phyloP scores from a whole-genome alignment of 1,284 basidiomycete species.

The Singerocomus inundabilis region DNA sequence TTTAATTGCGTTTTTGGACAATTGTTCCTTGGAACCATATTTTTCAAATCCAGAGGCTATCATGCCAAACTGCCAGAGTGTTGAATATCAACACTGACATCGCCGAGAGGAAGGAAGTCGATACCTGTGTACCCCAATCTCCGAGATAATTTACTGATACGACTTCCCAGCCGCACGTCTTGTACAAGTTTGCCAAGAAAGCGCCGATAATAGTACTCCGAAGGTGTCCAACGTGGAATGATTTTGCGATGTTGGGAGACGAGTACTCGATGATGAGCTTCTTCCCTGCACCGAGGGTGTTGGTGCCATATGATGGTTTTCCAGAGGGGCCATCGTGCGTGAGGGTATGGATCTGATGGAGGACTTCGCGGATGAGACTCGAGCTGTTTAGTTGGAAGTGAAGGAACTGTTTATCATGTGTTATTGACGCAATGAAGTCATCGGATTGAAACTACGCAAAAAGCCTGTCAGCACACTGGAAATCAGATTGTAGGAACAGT shows the following conservation, averaged over 20 bases:
- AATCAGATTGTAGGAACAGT: neutral
- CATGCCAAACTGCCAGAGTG: slow-evolving; percentile 65
- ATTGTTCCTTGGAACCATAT: slow-evolving; percentile 83
- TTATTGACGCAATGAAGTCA: slow-evolving; percentile 64
- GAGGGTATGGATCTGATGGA: slow-evolving; percentile 79
- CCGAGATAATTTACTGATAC: slow-evolving; percentile 91
- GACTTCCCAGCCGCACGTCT: slow-evolving; percentile 92
- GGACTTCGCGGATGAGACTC: slow-evolving; percentile 73
- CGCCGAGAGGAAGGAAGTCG: slow-evolving; percentile 8
- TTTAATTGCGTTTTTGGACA: slow-evolving; percentile 90
- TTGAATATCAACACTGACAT: slow-evolving; percentile 1
- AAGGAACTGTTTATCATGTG: slow-evolving; percentile 77
- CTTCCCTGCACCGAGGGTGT: slow-evolving; percentile 77
- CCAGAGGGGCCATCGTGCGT: slow-evolving; percentile 58
- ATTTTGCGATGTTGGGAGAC: slow-evolving; percentile 97
- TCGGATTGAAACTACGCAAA: slow-evolving; percentile 62
- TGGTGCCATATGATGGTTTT: slow-evolving; percentile 70
- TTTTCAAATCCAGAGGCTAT: slow-evolving; percentile 92
- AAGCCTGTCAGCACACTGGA: neutral
- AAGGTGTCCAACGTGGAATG: slow-evolving; percentile 97
- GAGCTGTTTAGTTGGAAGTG: slow-evolving; percentile 75
- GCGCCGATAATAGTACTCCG: slow-evolving; percentile 98
- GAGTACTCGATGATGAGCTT: slow-evolving; percentile 87
- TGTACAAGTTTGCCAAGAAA: slow-evolving; percentile 90
- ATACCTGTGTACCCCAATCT: slow-evolving; percentile 91